Base-by-base conservation (phyloP, 345 rosid genomes). In the Psidium guajava region DNA sequence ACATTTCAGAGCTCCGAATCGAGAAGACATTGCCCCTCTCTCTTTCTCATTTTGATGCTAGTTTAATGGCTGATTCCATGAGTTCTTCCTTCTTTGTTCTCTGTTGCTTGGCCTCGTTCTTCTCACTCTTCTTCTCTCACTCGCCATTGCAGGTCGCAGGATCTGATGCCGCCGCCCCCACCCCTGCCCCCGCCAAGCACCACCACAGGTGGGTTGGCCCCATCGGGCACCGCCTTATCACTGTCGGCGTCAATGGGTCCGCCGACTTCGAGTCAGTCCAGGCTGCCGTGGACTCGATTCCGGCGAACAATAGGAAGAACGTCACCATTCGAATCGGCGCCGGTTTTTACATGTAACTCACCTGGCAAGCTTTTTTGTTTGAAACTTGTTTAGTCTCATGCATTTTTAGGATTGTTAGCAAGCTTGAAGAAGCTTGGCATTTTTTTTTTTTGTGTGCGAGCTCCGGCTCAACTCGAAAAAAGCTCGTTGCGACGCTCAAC, bases 161-260 rank as follows among this genome's bases (percentile, higher is more conserved):
- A 14, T 74, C 56, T 52, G 51, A 32, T 49, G 22, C 59, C 86
- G 87, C 24, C 11, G 77, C 88, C 89, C 15, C 86, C 10, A 53
- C 88, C 12, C 49, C 85, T 64, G 90, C 90, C 92, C 69, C 89
- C 49, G 87, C 95, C 54, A 64, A 64, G 86, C 91, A 89, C 86
- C 91, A 59, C 84, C 95, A 88, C 87, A 89, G 87, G 82, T 95
- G 99, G 98, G 88, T 94, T 0, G 97, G 95, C 53, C 99, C 99
- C 3, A 84, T 91, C 85, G 98, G 99, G 53, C 90, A 91, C 91
- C 94, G 90, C 44, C 88, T 90, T 64, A 95, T 97, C 90, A 93
- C 94, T 9, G 98, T 97, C 53, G 91, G 92, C 49, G 55, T 90
- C 57, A 81, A 89, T 27, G 98, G 99, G 56, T 90, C 88, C 16